Conservation (phyloP, 1,284 basidiomycete species). For the Erythrobasidium hasegawianum region DNA sequence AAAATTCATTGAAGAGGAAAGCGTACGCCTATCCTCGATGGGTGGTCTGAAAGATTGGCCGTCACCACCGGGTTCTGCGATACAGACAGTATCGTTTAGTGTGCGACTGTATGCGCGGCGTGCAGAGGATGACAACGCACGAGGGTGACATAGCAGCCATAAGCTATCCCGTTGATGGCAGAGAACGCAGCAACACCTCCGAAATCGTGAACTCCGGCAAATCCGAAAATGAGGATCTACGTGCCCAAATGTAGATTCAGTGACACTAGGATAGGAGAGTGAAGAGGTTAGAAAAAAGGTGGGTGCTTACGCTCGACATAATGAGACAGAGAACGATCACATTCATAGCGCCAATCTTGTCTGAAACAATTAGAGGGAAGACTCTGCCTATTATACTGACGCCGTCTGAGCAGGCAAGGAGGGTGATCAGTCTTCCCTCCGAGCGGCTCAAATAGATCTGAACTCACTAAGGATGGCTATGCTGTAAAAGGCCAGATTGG, state of each 20-base stretch:
- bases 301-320: conserved; percentile 13
- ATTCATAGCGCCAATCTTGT: conserved; percentile 27
- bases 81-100: too few species aligned
- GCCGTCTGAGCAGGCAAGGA: too few species aligned
- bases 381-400: conserved; percentile 26
- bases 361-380: conserved; percentile 14
- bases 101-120: too few species aligned
- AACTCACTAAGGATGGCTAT: conserved; percentile 33
- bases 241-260: too few species aligned
- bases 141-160: conserved; percentile 22
- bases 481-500: conserved; percentile 18
- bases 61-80: conserved; percentile 27
- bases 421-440: too few species aligned
- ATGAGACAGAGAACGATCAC: conserved; percentile 9
- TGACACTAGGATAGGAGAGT: too few species aligned
- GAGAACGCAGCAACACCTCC: conserved; percentile 32
- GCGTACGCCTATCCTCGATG: conserved; percentile 25
- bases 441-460: too few species aligned
- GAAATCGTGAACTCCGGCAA: conserved; percentile 26
- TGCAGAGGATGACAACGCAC: conserved; percentile 1
- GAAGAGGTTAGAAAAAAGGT: too few species aligned
- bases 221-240: conserved; percentile 30
- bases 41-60: conserved; percentile 22
- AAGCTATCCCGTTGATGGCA: conserved; percentile 24
- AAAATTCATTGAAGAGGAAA: too few species aligned